Evolutionary conservation across 306 rosid genomes (phyloP).

Genomic region (Dalbergia oliveri): DNA sequence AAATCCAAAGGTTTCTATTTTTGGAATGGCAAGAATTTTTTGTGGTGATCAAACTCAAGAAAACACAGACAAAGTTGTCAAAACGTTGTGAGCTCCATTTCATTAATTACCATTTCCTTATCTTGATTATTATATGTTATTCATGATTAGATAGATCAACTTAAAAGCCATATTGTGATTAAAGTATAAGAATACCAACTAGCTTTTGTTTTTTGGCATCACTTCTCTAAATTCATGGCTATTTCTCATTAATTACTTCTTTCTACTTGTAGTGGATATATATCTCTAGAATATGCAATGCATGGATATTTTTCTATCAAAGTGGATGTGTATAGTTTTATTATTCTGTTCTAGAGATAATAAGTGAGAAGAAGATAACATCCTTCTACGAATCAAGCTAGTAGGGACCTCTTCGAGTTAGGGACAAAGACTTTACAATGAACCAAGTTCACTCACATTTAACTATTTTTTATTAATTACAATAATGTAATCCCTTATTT

Average conservation of each 20-base stretch:
- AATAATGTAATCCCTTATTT: not conserved
- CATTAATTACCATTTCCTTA: not conserved
- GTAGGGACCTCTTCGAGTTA: constrained; percentile 48
- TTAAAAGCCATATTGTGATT: not conserved
- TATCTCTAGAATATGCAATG: constrained; percentile 51
- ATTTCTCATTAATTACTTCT: too few species aligned
- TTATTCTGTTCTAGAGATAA: constrained; percentile 55
- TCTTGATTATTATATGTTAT: too few species aligned
- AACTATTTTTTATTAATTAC: not conserved
- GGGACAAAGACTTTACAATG: too few species aligned
- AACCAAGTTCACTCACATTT: too few species aligned
- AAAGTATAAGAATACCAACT: too few species aligned
- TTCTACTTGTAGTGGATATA: constrained; percentile 58
- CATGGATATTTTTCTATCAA: constrained; percentile 46
- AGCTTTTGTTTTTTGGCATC: too few species aligned
- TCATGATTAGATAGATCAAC: not conserved
- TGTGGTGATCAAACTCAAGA: constrained; percentile 50
- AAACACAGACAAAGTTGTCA: constrained; percentile 53
- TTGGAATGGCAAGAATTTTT: constrained; percentile 57
- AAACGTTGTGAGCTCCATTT: constrained; percentile 53
- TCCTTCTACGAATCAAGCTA: constrained; percentile 43
- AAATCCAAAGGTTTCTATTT: constrained; percentile 57
- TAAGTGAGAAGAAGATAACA: constrained; percentile 48
- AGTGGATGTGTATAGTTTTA: constrained; percentile 53
- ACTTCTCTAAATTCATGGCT: too few species aligned